These are phyloP conservation scores for Coffea canephora DNA, from an alignment of 257 asterid genomes.

Conservation along the genomic window DNA sequence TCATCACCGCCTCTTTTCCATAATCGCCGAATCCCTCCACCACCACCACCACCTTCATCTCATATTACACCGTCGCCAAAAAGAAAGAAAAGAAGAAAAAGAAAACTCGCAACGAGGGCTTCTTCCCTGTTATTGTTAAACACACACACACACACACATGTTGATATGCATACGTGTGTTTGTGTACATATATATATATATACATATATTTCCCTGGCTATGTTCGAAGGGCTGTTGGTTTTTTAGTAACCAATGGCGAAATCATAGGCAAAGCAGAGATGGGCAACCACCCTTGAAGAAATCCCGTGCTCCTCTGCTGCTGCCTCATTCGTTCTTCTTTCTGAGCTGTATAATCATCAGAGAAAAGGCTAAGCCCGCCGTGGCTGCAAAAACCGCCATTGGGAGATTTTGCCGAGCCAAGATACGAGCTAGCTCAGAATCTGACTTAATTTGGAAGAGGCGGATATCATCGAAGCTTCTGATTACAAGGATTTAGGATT, in stretches of 20 bases:
- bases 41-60: not conserved
- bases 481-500: too few species aligned
- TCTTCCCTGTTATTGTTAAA: not conserved
- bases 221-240: not conserved
- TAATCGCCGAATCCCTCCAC: not conserved
- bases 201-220: too few species aligned
- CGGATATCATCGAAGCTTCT: too few species aligned
- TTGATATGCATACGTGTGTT: too few species aligned
- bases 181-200: not conserved
- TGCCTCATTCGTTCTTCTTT: not conserved
- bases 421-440: too few species aligned
- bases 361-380: too few species aligned
- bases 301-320: not conserved
- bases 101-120: not conserved
- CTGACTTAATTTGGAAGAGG: too few species aligned
- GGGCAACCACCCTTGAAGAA: constrained; percentile 53
- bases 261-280: constrained; percentile 37
- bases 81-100: not conserved
- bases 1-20: constrained; percentile 6
- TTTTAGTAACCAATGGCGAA: not conserved
- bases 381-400: too few species aligned
- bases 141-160: not conserved
- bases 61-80: not conserved
- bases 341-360: not conserved
- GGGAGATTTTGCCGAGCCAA: too few species aligned